Base-by-base conservation (phyloP, 208 protist species). In the Jaenimonas drosophilae region DNA sequence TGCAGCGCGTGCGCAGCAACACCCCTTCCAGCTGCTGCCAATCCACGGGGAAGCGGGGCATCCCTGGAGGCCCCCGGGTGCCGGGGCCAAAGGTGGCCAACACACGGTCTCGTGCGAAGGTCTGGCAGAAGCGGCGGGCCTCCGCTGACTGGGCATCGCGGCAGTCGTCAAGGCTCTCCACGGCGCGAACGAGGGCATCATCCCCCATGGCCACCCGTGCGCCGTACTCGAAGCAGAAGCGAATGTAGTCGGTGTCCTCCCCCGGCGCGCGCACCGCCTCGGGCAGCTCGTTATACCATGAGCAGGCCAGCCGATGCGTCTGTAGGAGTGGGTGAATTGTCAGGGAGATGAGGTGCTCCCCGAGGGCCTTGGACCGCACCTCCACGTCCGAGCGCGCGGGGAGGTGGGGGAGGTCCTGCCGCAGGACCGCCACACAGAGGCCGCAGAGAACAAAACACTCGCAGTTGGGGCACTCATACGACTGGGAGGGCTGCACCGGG, bases 221-320 rank as follows among this genome's bases (percentile, higher is more conserved):
- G 14, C 64, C 71, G 48, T 86, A 87, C 41, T 74, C 43, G 0
- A 92, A 55, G 5, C 61, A 70, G 49, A 92, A 92, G 7, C 84
- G 84, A 11, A 92, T 31, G 40, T 79, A 83, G 47, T 92, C 84
- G 0, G 84, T 92, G 39, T 92, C 84, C 33, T 73, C 64, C 24
- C 65, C 68, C 3, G 54, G 49, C 3, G 67, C 76, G 0, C 70
- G 69, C 1, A 82, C 65, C 5, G 64, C 54, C 12, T 47, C 57
- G 6, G 84, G 84, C 19, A 92, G 61, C 3, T 60, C 55, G 37
- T 59, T 76, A 54, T 82, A 88, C 76, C 78, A 88, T 16, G 40
- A 45, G 40, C 84, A 92, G 1, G 60, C 65, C n/a, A 73, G 19
- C 9, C 36, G 20, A 48, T 92, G 83, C 5, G 56, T 58, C n/a